A percentile compares a stretch with the other conserved stretches of the same genome.
Conservation (phyloP, 306 rosid species). For the Mucuna pruriens region DNA sequence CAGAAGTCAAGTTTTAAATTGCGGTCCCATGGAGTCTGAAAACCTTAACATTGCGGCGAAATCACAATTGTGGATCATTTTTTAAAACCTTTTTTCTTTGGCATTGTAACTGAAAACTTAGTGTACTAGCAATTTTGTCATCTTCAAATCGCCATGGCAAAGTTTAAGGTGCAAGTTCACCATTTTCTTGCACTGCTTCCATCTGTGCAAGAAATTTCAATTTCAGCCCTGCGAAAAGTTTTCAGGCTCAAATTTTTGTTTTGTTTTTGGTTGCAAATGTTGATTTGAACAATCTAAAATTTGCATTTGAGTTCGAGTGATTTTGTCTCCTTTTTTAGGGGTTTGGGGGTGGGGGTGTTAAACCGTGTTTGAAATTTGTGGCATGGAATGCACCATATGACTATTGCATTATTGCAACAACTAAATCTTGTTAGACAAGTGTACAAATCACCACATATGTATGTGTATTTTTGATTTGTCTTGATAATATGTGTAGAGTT, state of each 20-base stretch:
- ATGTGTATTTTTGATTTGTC: background rate
- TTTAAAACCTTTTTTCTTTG: too few species aligned
- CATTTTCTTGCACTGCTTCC: background rate
- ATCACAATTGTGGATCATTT: too few species aligned
- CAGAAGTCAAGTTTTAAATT: background rate
- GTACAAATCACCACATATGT: background rate
- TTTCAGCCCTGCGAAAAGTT: background rate
- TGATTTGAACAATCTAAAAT: background rate
- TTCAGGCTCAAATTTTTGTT: background rate
- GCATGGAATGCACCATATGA: background rate
- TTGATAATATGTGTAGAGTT: background rate
- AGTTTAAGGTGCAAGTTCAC: background rate
- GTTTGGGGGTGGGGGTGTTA: background rate
- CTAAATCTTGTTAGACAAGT: slow-evolving; percentile 7
- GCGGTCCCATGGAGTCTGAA: too few species aligned
- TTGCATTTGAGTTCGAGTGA: background rate
- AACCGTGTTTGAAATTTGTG: slow-evolving; percentile 20
- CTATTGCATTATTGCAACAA: background rate
- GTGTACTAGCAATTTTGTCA: background rate
- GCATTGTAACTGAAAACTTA: background rate
- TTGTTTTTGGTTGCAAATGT: background rate
- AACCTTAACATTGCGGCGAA: too few species aligned
- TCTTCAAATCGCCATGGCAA: background rate
- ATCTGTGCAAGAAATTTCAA: background rate
- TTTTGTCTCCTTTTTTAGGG: background rate